Percentiles rank a stretch among this genome's conserved stretches.
Evolutionary conservation across 2,329 filamentous ascomycete species (phyloP).

Genomic region (Pseudogymnoascus sp.): DNA sequence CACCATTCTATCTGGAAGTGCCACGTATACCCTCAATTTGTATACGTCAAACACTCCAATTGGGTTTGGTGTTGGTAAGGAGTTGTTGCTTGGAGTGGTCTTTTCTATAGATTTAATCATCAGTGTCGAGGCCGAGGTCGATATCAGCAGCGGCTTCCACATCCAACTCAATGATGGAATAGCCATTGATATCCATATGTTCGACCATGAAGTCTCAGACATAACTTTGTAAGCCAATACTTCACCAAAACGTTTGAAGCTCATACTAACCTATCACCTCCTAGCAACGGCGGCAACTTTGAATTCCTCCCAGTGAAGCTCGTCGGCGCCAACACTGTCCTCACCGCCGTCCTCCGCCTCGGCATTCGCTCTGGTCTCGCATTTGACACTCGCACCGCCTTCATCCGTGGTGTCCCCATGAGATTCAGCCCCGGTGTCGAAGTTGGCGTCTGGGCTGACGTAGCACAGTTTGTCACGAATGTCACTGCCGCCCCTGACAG

Average conservation of each 20-base stretch:
- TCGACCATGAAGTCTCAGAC: constrained; percentile 40
- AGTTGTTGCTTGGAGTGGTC: constrained; percentile 39
- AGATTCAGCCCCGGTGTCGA: constrained; percentile 25
- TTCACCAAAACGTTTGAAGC: neutral
- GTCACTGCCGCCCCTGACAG: constrained; percentile 35
- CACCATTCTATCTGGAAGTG: constrained; percentile 34
- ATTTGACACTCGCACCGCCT: constrained; percentile 26
- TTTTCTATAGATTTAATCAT: constrained; percentile 46
- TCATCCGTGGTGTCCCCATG: constrained; percentile 18
- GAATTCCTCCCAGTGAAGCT: constrained; percentile 50
- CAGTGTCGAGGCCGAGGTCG: constrained; percentile 37
- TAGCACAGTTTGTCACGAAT: constrained; percentile 48
- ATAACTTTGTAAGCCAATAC: constrained; percentile 40
- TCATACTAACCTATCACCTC: neutral
- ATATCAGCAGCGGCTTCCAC: constrained; percentile 48
- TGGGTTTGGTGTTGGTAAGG: constrained; percentile 34
- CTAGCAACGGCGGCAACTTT: constrained; percentile 44
- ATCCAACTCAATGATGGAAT: constrained; percentile 45
- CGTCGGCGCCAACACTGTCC: constrained; percentile 35
- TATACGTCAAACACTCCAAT: constrained; percentile 39
- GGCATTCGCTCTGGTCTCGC: constrained; percentile 39
- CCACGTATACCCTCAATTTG: constrained; percentile 42
- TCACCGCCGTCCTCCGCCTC: constrained; percentile 42
- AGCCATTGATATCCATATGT: constrained; percentile 41
- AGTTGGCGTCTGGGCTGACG: constrained; percentile 43